These are phyloP conservation scores for Lentinula aciculospora DNA, from an alignment of 768 basidiomycete genomes.

Conservation along the genomic window DNA sequence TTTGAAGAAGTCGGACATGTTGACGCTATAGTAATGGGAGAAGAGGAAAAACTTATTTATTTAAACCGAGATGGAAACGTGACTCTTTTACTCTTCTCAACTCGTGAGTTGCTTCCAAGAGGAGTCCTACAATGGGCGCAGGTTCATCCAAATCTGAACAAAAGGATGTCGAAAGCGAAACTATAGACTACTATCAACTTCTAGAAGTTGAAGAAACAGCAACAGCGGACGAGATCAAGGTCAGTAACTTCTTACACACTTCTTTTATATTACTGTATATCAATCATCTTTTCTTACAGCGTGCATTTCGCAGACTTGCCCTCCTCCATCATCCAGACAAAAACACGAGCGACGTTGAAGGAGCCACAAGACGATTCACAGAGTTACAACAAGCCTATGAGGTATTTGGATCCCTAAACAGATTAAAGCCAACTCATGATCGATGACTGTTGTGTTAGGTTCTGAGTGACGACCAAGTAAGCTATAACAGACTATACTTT, in stretches of 20 bases:
- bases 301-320: slow-evolving; percentile 79
- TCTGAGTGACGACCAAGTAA: slow-evolving; percentile 90
- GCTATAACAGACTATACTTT: slow-evolving; percentile 14
- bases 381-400: slow-evolving; percentile 94
- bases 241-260: slow-evolving; percentile 13
- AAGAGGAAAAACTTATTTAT: neutral
- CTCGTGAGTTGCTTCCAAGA: neutral
- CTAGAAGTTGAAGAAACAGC: slow-evolving; percentile 80
- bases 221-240: slow-evolving; percentile 87
- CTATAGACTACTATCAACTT: slow-evolving; percentile 75
- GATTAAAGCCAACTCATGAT: neutral
- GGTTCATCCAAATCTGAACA: slow-evolving; percentile 50
- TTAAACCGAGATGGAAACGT: too few species aligned
- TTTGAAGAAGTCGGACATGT: slow-evolving; percentile 54
- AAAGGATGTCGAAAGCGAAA: slow-evolving; percentile 13
- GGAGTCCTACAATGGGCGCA: slow-evolving; percentile 51
- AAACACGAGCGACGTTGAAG: slow-evolving; percentile 66
- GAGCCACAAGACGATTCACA: slow-evolving; percentile 83
- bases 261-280: neutral
- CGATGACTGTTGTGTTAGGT: slow-evolving; percentile 41
- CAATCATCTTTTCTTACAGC: slow-evolving; percentile 32
- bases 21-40: slow-evolving; percentile 3
- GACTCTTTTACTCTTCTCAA: neutral
- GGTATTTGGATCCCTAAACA: slow-evolving; percentile 30
- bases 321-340: slow-evolving; percentile 87